phyloP scores from a whole-genome alignment of 2,329 filamentous ascomycete species.

The Neopestalotiopsis clavispora region DNA sequence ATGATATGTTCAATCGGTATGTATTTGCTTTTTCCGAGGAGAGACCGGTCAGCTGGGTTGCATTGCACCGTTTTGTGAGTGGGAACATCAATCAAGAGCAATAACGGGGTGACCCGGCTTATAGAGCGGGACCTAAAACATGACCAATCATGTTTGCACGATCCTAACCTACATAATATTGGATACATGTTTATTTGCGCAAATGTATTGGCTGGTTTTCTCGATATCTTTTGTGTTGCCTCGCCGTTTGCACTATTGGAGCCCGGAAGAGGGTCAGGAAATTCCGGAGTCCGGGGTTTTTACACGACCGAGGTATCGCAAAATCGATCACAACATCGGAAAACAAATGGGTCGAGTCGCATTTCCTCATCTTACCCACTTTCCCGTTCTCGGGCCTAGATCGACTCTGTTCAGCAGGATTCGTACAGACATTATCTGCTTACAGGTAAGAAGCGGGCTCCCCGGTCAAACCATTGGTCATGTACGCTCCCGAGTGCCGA shows the following conservation, averaged over 20 bases:
- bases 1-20: not conserved
- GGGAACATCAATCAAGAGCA: not conserved
- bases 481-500: not conserved
- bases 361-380: not conserved
- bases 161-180: not conserved
- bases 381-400: not conserved
- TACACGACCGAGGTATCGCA: not conserved
- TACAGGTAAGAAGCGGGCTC: not conserved
- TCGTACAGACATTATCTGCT: not conserved
- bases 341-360: not conserved
- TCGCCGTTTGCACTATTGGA: not conserved
- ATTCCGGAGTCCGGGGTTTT: not conserved
- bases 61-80: not conserved
- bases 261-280: not conserved
- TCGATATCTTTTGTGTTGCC: not conserved
- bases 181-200: not conserved
- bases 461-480: not conserved
- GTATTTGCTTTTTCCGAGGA: not conserved
- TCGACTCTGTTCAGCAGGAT: not conserved
- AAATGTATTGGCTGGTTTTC: not conserved
- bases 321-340: not conserved
- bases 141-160: not conserved
- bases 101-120: not conserved
- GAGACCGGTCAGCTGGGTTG: not conserved
- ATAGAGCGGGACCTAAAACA: constrained; percentile 1